phyloP scores from a whole-genome alignment of 2,329 filamentous ascomycete species.

The Beauveria australis region DNA sequence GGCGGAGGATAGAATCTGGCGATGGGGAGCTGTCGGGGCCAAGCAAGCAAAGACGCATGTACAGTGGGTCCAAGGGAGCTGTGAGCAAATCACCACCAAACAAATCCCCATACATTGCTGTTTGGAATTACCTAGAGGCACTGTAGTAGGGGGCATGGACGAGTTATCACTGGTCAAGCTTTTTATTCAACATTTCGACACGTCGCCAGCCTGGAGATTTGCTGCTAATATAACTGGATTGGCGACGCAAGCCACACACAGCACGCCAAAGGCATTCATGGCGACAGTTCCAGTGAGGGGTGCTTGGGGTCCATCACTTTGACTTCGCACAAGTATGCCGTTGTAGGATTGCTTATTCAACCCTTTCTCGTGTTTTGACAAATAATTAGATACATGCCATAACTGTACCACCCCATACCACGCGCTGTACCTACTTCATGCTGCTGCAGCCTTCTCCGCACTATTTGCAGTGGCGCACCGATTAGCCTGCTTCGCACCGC shows the following conservation, averaged over 20 bases:
- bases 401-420: background rate
- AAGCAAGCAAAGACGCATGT: background rate
- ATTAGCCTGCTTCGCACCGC: no score
- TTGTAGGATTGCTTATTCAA: no score
- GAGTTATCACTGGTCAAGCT: no score
- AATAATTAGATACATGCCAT: background rate
- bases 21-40: background rate
- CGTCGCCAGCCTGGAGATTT: background rate
- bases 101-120: background rate
- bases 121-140: background rate
- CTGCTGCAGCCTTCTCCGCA: no score
- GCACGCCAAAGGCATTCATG: slow-evolving; percentile 61
- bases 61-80: background rate
- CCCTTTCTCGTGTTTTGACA: background rate
- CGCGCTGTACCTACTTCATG: background rate
- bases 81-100: no score
- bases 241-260: slow-evolving; percentile 74
- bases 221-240: slow-evolving; percentile 60
- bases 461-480: no score
- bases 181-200: no score
- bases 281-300: slow-evolving; percentile 67
- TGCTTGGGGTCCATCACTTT: slow-evolving; percentile 62
- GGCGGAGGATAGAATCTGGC: background rate
- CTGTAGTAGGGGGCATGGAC: no score
- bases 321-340: no score